These are phyloP conservation scores for Exserohilum rostratum DNA, from an alignment of 2,329 filamentous ascomycete genomes.

Conservation along the genomic window DNA sequence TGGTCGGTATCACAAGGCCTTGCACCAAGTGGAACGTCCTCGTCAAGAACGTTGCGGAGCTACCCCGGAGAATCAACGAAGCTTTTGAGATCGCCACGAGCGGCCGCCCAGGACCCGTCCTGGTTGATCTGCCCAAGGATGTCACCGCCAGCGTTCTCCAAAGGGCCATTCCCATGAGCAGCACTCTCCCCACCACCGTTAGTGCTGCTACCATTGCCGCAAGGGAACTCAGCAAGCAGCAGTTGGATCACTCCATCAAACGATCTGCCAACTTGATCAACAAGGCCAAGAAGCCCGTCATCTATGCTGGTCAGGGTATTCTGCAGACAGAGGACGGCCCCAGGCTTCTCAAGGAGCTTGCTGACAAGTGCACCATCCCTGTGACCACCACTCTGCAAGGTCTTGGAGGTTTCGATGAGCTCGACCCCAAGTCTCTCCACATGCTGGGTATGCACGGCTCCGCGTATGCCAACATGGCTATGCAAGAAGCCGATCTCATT, in stretches of 20 bases:
- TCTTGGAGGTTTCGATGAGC: conserved; percentile 88
- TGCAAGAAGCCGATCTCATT: conserved; percentile 95
- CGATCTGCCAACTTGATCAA: conserved; percentile 85
- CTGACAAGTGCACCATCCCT: conserved; percentile 88
- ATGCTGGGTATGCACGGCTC: conserved; percentile 99
- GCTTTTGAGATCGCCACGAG: conserved; percentile 97
- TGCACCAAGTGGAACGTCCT: conserved; percentile 99
- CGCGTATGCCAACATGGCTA: conserved; percentile 96
- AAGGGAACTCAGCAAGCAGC: conserved; percentile 71
- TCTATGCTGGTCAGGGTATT: conserved; percentile 93
- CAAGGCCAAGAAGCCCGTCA: conserved; percentile 87
- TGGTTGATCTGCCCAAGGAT: conserved; percentile 96
- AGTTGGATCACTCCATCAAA: conserved; percentile 74
- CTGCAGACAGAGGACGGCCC: conserved; percentile 80
- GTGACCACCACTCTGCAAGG: conserved; percentile 96
- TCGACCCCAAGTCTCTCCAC: conserved; percentile 91
- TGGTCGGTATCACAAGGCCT: conserved; percentile 88
- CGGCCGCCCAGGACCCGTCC: conserved; percentile 88
- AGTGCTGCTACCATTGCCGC: conserved; percentile 86
- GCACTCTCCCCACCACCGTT: conserved; percentile 75
- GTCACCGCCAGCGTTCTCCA: conserved; percentile 85
- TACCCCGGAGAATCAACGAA: conserved; percentile 93
- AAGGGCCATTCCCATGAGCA: conserved; percentile 80
- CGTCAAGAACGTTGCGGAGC: conserved; percentile 93
- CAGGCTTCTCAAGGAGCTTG: conserved; percentile 79